Base-by-base conservation (phyloP, 805 yeast species). In the Metschnikowia reukaufii region DNA sequence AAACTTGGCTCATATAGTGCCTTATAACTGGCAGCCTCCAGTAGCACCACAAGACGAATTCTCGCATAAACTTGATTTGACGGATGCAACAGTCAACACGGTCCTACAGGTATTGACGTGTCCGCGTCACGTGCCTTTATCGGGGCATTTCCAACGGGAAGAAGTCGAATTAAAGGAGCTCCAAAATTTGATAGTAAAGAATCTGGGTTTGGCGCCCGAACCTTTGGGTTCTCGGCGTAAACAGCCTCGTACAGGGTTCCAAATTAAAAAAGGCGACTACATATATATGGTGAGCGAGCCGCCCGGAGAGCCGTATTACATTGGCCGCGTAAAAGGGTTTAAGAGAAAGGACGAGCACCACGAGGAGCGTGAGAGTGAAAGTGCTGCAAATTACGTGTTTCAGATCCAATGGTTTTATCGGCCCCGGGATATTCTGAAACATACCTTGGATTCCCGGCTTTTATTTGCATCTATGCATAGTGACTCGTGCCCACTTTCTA, bases 361-460 rank as follows among this genome's bases (percentile, higher is more conserved):
- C 27, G 29, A 36, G 8, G 55, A 43, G 20, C 29, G 45, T 16
- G 44, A 46, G 31, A 27, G 34, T 25, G 55, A 46, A 18, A 47
- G 45, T 31, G 84, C 86, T 2, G 74, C 74, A 23, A 73, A 74
- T 42, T 85, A 73, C 62, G 61, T 67, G 48, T 80, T 88, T 55
- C 83, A 82, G 50, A 83, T 92, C 54, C 91, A 91, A 66, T 91
- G 97, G 97, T 86, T 84, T 65, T 88, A 89, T 61, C 74, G 99
- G 41, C 92, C 96, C 0, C 68, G 91, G 48, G 97, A 90, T 61
- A 84, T 91, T 31, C 81, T 86, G 48, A 79, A 84, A 45, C 75
- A 77, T 21, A 67, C 84, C 1, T 61, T 72, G 2, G 96, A 90
- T 64, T 77, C 96, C 8, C 74, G 99, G 45, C 64, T 87, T 39